Evolutionary conservation across 2,329 filamentous ascomycete genomes (phyloP), one percentile per base, ranked within the genome.

Genomic region (Claviceps humidiphila): DNA sequence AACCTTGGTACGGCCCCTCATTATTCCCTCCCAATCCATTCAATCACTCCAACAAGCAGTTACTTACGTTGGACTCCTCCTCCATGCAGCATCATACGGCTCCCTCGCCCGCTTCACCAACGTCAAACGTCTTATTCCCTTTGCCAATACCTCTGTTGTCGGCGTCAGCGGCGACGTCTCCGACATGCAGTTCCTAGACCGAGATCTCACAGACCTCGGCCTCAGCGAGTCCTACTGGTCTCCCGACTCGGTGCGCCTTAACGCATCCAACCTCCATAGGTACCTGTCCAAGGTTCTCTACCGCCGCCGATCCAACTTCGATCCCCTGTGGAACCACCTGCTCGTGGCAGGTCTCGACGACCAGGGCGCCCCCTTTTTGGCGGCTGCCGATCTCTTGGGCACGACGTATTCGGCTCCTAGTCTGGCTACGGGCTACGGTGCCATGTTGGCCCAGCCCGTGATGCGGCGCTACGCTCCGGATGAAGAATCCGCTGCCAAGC

Each of bases 181-280:
- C 58, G 93, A 98, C 75, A 97, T 98, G 93, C 93, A 98, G 76
- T 94, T 94, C 75, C 82, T 98, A 60, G 87, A 95, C 79, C 84
- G 93, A 61, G 82, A 95, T 64, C 84, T 98, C 61, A 84, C 80
- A 64, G 85, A 87, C 57, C 85, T 97, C 62, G 82, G 87, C 67
- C 89, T 94, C 69, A 79, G 85, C 68, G 90, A 97, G 76, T 85
- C 89, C 66, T 97, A 98, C 76, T 78, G 69, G 58, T 66, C 67
- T 43, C 62, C 67, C 55, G 61, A 64, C 55, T 56, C 60, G 52
- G 60, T 65, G 24, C 71, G 74, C 60, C 84, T 98, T 63, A 89
- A 86, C 68, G 93, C 93, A 53, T 86, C 87, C 69, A 96, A 96
- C 73, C 81, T 98, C 58, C 91, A 97, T 78, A 94, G 87, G 68